Base-by-base conservation (phyloP, 2,329 filamentous ascomycete genomes). In the Tothia fuscella region DNA sequence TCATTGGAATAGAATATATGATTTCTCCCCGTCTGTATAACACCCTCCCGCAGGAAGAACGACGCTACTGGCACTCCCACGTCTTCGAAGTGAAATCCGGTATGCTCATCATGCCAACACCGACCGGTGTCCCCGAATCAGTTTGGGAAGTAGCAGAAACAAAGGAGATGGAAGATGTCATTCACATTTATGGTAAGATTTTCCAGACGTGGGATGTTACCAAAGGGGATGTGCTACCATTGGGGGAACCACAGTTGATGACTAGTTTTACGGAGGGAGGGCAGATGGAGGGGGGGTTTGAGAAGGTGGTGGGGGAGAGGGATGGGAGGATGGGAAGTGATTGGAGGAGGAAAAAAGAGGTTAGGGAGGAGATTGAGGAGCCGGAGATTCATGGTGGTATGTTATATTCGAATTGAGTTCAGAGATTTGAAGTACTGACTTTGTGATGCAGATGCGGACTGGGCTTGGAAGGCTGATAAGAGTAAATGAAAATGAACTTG, bases 1-100 rank as follows among this genome's bases (percentile, higher is more conserved):
- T 93, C 14, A 84, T 93, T 47, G 86, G 85, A 6, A 71, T 93
- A 51, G 86, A 93, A 58, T 93, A 93, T 66, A 88, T 91, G 83
- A 78, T 93, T 51, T 78, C 79, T 0, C 72, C 76, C 0, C 64
- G 67, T 3, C 63, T 91, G 0, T 93, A 80, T 63, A 67, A 72
- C 28, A 74, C 72, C 0, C 72, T 93, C 0, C 70, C 75, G 1
- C 34, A 60, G 0, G 72, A 78, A 16, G 86, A 93, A 62, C 76
- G 81, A 28, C 72, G 72, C 38, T 68, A 88, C 1, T 93, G 85
- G 85, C 85, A 93, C 61, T 79, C 75, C n/a, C 74, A 77, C 50
- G 70, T 74, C 25, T 84, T 79, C 56, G 81, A 87, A 56, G 81
- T 86, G 32, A 82, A 82, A 52, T 80, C 76, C 0, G 82, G 82